These are phyloP conservation scores for Chamaecrista fasciculata DNA, from an alignment of 306 rosid species.

Conservation along the genomic window DNA sequence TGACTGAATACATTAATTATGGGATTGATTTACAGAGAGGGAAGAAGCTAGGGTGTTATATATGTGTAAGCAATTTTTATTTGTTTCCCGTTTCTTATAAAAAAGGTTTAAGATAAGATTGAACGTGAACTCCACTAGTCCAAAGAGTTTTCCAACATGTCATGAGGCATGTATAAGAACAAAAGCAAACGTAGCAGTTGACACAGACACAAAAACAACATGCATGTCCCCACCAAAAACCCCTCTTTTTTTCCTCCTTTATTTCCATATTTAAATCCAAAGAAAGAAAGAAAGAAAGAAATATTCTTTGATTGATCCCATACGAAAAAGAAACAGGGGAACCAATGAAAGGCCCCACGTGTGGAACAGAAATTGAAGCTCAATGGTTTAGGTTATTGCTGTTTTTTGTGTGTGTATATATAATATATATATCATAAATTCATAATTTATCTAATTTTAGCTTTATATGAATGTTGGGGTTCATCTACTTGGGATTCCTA, in stretches of 20 bases:
- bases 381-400: too few relatives aligned
- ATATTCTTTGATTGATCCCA: conserved; percentile 42
- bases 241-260: neutral
- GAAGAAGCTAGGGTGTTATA: neutral
- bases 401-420: neutral
- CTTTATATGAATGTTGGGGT: conserved; percentile 51
- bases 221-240: neutral
- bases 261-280: conserved; percentile 13
- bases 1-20: neutral
- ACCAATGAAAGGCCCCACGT: conserved; percentile 63
- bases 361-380: conserved; percentile 49
- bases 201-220: conserved; percentile 1
- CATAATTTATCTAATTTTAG: conserved; percentile 28
- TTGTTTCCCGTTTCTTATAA: neutral
- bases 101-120: neutral
- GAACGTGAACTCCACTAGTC: conserved; percentile 4
- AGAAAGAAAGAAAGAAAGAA: neutral
- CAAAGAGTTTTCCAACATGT: conserved; percentile 1
- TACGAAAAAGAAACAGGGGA: conserved; percentile 29
- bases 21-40: neutral
- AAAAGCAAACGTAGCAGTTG: conserved; percentile 6
- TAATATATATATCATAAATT: too few relatives aligned
- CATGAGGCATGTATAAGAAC: conserved; percentile 3
- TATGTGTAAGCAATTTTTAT: neutral
- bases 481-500: conserved; percentile 71